Evolutionary conservation across 306 rosid species (phyloP).

Genomic region (Lablab purpureus): DNA sequence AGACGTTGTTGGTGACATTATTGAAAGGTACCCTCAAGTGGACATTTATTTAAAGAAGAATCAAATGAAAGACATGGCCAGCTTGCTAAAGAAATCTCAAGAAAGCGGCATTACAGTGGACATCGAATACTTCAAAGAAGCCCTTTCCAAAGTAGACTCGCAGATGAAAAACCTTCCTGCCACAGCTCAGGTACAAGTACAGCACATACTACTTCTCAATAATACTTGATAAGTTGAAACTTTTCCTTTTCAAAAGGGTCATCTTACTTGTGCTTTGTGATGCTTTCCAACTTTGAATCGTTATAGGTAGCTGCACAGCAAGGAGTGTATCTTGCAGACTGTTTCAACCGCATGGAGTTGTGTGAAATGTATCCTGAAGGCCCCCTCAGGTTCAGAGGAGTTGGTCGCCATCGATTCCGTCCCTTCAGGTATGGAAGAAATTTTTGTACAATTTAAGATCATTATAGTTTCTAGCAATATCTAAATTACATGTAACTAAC

Average conservation of each 20-base stretch:
- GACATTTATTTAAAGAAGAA: constrained; percentile 82
- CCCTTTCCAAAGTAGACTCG: constrained; percentile 91
- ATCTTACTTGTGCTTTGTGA: constrained; percentile 23
- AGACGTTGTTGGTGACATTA: constrained; percentile 75
- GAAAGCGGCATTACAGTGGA: constrained; percentile 56
- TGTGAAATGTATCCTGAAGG: constrained; percentile 90
- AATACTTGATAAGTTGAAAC: background rate
- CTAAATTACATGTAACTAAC: background rate
- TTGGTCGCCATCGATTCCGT: constrained; percentile 89
- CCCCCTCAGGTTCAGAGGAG: constrained; percentile 87
- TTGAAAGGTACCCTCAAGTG: constrained; percentile 96
- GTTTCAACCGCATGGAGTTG: constrained; percentile 86
- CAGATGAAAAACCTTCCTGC: constrained; percentile 97
- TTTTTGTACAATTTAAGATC: background rate
- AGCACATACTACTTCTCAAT: background rate
- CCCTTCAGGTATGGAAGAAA: constrained; percentile 71
- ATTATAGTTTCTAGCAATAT: background rate
- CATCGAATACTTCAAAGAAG: constrained; percentile 77
- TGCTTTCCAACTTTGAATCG: constrained; percentile 30
- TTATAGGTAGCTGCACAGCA: constrained; percentile 93
- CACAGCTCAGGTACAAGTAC: constrained; percentile 83
- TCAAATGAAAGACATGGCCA: constrained; percentile 66
- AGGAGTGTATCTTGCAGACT: constrained; percentile 84
- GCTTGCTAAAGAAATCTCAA: constrained; percentile 63
- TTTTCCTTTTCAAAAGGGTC: background rate